Conservation (phyloP, 208 protist genomes). For the Wallacemonas sp. region DNA sequence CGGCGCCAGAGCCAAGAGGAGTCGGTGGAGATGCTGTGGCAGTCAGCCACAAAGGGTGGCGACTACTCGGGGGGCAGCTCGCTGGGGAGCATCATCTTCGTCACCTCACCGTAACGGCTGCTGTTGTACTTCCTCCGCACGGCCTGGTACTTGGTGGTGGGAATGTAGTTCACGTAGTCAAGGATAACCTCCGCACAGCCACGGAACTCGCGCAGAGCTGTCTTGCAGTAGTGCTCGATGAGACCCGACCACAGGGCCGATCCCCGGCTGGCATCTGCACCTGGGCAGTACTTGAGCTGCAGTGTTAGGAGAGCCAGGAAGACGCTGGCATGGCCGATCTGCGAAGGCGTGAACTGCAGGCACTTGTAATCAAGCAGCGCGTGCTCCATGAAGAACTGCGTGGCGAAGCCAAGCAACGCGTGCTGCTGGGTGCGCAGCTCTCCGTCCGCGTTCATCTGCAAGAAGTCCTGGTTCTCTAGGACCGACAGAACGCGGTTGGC, state of each 20-base stretch:
- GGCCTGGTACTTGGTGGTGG: conserved; percentile 84
- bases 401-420: conserved; percentile 51
- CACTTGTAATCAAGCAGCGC: conserved; percentile 87
- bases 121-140: conserved; percentile 88
- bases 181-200: conserved; percentile 81
- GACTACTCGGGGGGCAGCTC: conserved; percentile 36
- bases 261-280: not conserved
- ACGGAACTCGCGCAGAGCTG: conserved; percentile 56
- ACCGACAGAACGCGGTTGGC: conserved; percentile 73
- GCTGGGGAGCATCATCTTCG: conserved; percentile 65
- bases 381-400: conserved; percentile 88
- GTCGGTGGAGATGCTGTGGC: not conserved
- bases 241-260: conserved; percentile 54
- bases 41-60: no score
- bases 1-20: not conserved
- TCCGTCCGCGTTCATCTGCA: conserved; percentile 24
- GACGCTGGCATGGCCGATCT: conserved; percentile 89
- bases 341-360: conserved; percentile 92
- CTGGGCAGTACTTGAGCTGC: conserved; percentile 34
- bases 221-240: conserved; percentile 69
- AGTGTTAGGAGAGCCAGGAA: conserved; percentile 86
- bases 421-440: conserved; percentile 36
- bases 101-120: conserved; percentile 69
- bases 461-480: conserved; percentile 52
- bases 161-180: conserved; percentile 72